A percentile compares a stretch with the other conserved stretches of the same genome.
Conservation (phyloP, 2,329 filamentous ascomycete species). For the Phoma sp. region DNA sequence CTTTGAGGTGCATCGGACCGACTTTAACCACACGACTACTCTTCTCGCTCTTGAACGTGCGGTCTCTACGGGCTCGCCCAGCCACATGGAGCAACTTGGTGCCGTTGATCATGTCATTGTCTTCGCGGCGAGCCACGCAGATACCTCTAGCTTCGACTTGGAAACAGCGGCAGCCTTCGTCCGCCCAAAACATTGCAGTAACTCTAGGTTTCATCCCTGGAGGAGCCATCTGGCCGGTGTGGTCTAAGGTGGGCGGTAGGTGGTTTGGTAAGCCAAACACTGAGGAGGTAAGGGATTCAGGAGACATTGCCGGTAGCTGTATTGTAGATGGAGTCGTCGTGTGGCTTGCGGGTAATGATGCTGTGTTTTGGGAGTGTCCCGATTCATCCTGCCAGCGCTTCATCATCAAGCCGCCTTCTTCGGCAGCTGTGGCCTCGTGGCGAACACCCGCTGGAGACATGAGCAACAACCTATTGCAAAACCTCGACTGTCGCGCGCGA, state of each 20-base stretch:
- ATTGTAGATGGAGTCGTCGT: too few relatives aligned
- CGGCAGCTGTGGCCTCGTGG: too few relatives aligned
- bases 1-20: constrained; percentile 98
- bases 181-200: constrained; percentile 96
- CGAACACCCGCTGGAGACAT: too few relatives aligned
- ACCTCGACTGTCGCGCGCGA: too few relatives aligned
- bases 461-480: too few relatives aligned
- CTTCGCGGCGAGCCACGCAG: constrained; percentile 92
- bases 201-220: constrained; percentile 96
- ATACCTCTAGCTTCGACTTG: constrained; percentile 96
- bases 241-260: constrained; percentile 79
- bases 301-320: too few relatives aligned
- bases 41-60: constrained; percentile 97
- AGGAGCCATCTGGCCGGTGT: constrained; percentile 87
- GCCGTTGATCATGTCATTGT: constrained; percentile 99
- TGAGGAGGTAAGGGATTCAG: too few relatives aligned
- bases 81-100: constrained; percentile 97
- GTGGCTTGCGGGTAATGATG: too few relatives aligned
- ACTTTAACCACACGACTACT: constrained; percentile 97
- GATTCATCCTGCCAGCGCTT: too few relatives aligned
- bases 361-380: too few relatives aligned
- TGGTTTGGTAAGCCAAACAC: constrained; percentile 48
- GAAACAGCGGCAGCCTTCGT: constrained; percentile 96
- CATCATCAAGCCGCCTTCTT: too few relatives aligned
- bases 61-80: constrained; percentile 89